Conservation (phyloP, 164 flowering plant species). For the Chimonanthus praecox region DNA sequence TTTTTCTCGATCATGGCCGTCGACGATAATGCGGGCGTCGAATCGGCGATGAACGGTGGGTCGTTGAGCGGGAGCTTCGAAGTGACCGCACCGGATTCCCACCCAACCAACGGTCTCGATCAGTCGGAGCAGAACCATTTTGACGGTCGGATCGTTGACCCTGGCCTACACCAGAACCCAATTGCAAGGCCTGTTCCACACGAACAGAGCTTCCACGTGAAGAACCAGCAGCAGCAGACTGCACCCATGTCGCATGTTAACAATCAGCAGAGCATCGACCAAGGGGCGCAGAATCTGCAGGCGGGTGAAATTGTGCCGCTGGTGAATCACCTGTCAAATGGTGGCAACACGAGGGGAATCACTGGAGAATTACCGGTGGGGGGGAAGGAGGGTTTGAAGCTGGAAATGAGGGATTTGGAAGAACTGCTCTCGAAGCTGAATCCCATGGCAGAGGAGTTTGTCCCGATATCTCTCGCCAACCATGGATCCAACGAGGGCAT, state of each 20-base stretch:
- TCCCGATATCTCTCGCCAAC: conserved; percentile 55
- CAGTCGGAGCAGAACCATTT: conserved; percentile 16
- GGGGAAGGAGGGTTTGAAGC: conserved; percentile 38
- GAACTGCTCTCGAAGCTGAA: conserved; percentile 86
- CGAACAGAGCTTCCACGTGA: conserved; percentile 12
- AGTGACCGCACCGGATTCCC: conserved; percentile 13
- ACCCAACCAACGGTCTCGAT: conserved; percentile 16
- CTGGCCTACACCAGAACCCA: conserved; percentile 3
- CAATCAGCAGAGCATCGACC: conserved; percentile 1
- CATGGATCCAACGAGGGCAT: conserved; percentile 19
- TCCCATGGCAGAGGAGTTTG: conserved; percentile 89
- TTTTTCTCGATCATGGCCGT: conserved; percentile 42
- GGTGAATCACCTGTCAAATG: conserved; percentile 1
- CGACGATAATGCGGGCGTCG: conserved; percentile 45
- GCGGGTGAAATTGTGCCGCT: conserved; percentile 3
- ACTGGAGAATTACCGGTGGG: conserved; percentile 4
- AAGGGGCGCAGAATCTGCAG: conserved; percentile 5
- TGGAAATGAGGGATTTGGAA: conserved; percentile 73
- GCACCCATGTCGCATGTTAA: not conserved
- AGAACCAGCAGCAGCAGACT: conserved; percentile 18
- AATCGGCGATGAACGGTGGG: conserved; percentile 17
- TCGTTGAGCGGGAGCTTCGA: conserved; percentile 25
- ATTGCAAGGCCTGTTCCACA: not conserved
- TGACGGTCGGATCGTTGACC: conserved; percentile 6
- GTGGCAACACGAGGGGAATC: conserved; percentile 21